These are phyloP conservation scores for Didymellaceae sp. DNA, from an alignment of 2,329 filamentous ascomycete species.

Conservation along the genomic window DNA sequence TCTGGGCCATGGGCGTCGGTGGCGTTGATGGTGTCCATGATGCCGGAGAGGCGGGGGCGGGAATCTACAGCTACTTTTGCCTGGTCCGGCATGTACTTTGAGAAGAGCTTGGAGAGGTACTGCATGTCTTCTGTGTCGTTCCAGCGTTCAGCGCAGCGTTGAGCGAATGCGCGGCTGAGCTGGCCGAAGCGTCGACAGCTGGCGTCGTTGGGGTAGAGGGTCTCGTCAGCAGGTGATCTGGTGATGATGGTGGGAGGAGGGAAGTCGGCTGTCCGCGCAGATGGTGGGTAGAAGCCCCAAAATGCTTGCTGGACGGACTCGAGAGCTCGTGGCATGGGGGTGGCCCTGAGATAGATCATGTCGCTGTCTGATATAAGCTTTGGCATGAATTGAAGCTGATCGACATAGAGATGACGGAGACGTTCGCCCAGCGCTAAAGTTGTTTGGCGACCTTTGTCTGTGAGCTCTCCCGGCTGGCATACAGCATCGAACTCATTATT, in stretches of 20 bases:
- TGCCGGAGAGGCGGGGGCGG: constrained; percentile 81
- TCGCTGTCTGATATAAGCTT: constrained; percentile 49
- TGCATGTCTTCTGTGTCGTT: constrained; percentile 76
- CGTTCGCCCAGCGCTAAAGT: constrained; percentile 57
- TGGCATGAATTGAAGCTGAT: constrained; percentile 58
- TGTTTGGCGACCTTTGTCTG: constrained; percentile 57
- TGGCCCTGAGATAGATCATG: constrained; percentile 56
- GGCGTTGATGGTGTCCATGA: constrained; percentile 93
- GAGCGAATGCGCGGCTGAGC: constrained; percentile 56
- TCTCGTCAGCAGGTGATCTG: constrained; percentile 55
- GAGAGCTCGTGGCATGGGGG: constrained; percentile 57
- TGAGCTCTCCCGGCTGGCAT: constrained; percentile 62
- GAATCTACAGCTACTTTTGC: constrained; percentile 78
- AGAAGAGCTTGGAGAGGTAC: constrained; percentile 77
- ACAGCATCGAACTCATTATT: constrained; percentile 76
- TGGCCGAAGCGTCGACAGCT: constrained; percentile 57
- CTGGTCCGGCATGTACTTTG: constrained; percentile 83
- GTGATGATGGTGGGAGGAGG: constrained; percentile 54
- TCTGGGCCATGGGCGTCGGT: constrained; percentile 82
- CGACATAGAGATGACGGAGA: constrained; percentile 57
- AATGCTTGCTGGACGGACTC: constrained; percentile 60
- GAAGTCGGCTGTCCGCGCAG: constrained; percentile 51
- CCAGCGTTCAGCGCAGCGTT: constrained; percentile 55
- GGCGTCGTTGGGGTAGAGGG: constrained; percentile 58
- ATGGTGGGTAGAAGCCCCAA: constrained; percentile 56